Evolutionary conservation across 2,329 filamentous ascomycete genomes (phyloP).

Genomic region (Neoarthrinium moseri): DNA sequence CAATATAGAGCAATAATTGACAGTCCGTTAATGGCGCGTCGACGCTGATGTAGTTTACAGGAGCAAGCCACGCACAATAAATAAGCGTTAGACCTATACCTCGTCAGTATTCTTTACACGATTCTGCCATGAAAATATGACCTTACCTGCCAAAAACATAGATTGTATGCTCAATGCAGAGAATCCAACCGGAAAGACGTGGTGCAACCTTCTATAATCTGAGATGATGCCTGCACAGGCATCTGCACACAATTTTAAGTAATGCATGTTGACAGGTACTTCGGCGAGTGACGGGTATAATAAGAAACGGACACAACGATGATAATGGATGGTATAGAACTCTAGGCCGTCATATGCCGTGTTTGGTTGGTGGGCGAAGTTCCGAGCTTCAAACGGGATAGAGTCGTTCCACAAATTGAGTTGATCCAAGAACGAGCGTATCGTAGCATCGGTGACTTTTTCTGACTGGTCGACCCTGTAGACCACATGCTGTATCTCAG

Average conservation of each 20-base stretch:
- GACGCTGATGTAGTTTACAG: slow-evolving; percentile 19
- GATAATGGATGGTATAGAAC: slow-evolving; percentile 28
- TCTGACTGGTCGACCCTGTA: slow-evolving; percentile 25
- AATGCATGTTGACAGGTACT: slow-evolving; percentile 25
- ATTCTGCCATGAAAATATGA: background rate
- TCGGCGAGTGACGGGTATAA: slow-evolving; percentile 26
- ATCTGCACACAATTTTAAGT: slow-evolving; percentile 23
- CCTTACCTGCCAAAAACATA: slow-evolving; percentile 26
- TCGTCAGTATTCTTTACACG: slow-evolving; percentile 6
- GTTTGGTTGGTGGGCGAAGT: slow-evolving; percentile 24
- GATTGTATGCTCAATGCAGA: slow-evolving; percentile 29
- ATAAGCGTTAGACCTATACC: slow-evolving; percentile 24
- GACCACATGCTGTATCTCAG: slow-evolving; percentile 27
- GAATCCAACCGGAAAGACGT: slow-evolving; percentile 28
- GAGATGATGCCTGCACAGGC: slow-evolving; percentile 25
- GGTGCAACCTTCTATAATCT: slow-evolving; percentile 25
- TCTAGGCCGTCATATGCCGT: slow-evolving; percentile 24
- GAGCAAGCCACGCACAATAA: slow-evolving; percentile 27
- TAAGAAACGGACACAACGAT: slow-evolving; percentile 25
- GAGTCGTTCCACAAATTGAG: slow-evolving; percentile 23
- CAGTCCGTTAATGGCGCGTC: slow-evolving; percentile 26
- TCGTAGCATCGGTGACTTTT: slow-evolving; percentile 20
- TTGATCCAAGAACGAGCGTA: slow-evolving; percentile 22
- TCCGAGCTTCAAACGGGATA: slow-evolving; percentile 23
- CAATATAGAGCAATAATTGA: slow-evolving; percentile 28